Evolutionary conservation across 306 rosid genomes (phyloP).

Genomic region (Cyamopsis tetragonoloba): DNA sequence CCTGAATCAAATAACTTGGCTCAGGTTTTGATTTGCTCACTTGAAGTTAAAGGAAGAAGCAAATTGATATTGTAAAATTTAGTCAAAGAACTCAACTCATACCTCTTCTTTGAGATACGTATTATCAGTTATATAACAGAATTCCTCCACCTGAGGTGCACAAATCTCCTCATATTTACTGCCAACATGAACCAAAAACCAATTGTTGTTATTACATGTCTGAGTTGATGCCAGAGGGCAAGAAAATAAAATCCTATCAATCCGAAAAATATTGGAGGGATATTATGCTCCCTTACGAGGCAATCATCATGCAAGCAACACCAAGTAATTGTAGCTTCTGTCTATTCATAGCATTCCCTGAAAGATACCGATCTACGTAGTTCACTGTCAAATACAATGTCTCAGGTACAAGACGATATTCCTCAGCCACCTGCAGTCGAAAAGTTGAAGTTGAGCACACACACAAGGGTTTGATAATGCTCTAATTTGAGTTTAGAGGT

Average conservation of each 20-base stretch:
- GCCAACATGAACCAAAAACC: slow-evolving; percentile 11
- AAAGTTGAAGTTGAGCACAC: slow-evolving; percentile 17
- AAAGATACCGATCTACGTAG: slow-evolving; percentile 79
- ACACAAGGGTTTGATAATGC: not conserved
- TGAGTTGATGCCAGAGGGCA: not conserved
- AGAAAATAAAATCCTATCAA: not conserved
- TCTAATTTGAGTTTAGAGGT: not conserved
- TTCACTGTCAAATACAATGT: slow-evolving; percentile 81
- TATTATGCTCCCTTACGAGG: slow-evolving; percentile 58
- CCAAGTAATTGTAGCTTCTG: slow-evolving; percentile 77
- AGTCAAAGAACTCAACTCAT: not conserved
- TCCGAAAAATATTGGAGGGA: not conserved
- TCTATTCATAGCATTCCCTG: slow-evolving; percentile 77
- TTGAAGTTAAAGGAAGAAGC: not conserved
- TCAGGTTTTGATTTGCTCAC: not conserved
- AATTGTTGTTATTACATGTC: not conserved
- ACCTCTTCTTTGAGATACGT: slow-evolving; percentile 88
- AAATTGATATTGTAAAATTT: not conserved
- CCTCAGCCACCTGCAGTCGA: slow-evolving; percentile 75
- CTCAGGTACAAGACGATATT: slow-evolving; percentile 85
- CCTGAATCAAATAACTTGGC: slow-evolving; percentile 38
- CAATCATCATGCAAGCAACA: slow-evolving; percentile 91
- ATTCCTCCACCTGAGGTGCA: slow-evolving; percentile 93
- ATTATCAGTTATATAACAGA: slow-evolving; percentile 86
- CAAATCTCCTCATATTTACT: slow-evolving; percentile 92